Evolutionary conservation across 1,284 basidiomycete species (phyloP).

Genomic region (Leccinum pachyderme): DNA sequence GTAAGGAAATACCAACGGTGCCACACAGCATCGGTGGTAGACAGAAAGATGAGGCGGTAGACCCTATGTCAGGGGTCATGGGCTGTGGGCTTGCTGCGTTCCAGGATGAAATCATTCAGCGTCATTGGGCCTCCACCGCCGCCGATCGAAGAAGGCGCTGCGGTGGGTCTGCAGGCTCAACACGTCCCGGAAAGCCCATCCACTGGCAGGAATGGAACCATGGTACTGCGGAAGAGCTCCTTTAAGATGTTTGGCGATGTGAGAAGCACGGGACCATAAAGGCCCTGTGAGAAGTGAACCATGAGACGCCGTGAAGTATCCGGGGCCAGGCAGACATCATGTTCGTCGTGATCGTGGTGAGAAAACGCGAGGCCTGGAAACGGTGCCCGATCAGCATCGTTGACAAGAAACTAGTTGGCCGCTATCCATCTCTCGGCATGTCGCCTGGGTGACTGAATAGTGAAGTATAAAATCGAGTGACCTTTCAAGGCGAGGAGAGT

Average conservation of each 20-base stretch:
- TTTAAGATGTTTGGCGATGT: conserved; percentile 17
- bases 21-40: conserved; percentile 10
- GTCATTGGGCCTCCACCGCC: conserved; percentile 18
- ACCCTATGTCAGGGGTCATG: conserved; percentile 18
- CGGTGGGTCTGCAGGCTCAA: conserved; percentile 12
- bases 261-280: conserved; percentile 15
- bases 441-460: conserved; percentile 27
- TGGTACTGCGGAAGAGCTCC: conserved; percentile 17
- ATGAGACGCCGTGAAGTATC: conserved; percentile 12
- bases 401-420: conserved; percentile 19
- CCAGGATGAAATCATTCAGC: conserved; percentile 18
- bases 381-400: conserved; percentile 20
- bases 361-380: conserved; percentile 22
- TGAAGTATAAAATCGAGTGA: conserved; percentile 26
- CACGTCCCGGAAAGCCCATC: conserved; percentile 22
- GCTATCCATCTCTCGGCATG: conserved; percentile 19
- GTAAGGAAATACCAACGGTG: conserved; percentile 8
- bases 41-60: conserved; percentile 6
- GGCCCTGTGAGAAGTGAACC: conserved; percentile 20
- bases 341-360: conserved; percentile 20
- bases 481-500: conserved; percentile 2
- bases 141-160: conserved; percentile 31
- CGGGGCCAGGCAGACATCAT: conserved; percentile 4
- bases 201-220: conserved; percentile 25
- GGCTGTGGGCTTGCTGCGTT: conserved; percentile 29